A percentile compares a stretch with the other conserved stretches of the same genome.
These are phyloP conservation scores for Daldinia decipiens DNA, from an alignment of 495 filamentous ascomycete species.

Conservation along the genomic window DNA sequence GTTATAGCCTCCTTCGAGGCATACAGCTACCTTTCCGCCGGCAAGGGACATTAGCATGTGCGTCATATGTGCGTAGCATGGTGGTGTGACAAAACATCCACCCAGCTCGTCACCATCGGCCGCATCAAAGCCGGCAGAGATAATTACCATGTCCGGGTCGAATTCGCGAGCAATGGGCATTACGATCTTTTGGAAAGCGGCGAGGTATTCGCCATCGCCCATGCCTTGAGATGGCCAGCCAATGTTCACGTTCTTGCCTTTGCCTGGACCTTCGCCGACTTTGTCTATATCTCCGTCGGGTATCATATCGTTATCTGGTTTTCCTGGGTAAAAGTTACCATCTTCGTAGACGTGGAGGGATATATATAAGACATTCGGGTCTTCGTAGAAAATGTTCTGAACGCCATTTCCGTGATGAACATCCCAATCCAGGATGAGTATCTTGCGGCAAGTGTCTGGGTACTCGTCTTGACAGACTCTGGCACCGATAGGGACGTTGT, in stretches of 20 bases:
- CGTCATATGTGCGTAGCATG: constrained; percentile 98
- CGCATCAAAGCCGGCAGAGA: constrained; percentile 96
- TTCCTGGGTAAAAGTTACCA: constrained; percentile 86
- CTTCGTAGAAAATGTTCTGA: constrained; percentile 94
- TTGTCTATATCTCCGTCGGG: constrained; percentile 77
- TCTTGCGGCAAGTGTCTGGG: constrained; percentile 81
- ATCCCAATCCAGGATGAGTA: constrained; percentile 96
- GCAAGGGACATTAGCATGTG: constrained; percentile 99
- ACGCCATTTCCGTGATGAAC: constrained; percentile 91
- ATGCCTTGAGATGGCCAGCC: constrained; percentile 92
- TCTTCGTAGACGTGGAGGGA: constrained; percentile 90
- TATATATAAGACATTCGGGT: constrained; percentile 95
- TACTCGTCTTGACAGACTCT: constrained; percentile 81
- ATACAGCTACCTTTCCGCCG: constrained; percentile 87
- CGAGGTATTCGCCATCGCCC: constrained; percentile 97
- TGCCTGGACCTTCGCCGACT: constrained; percentile 76
- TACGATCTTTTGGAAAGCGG: constrained; percentile 94
- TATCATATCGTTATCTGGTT: constrained; percentile 65
- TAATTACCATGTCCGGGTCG: constrained; percentile 92
- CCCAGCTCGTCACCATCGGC: constrained; percentile 92
- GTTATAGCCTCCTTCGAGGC: constrained; percentile 96
- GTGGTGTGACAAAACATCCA: constrained; percentile 87
- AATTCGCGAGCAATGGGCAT: constrained; percentile 97
- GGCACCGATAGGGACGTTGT: constrained; percentile 93
- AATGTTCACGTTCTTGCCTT: constrained; percentile 94